Evolutionary conservation across 441 rosid genomes (phyloP).

Genomic region (Erysimum pusillum): DNA sequence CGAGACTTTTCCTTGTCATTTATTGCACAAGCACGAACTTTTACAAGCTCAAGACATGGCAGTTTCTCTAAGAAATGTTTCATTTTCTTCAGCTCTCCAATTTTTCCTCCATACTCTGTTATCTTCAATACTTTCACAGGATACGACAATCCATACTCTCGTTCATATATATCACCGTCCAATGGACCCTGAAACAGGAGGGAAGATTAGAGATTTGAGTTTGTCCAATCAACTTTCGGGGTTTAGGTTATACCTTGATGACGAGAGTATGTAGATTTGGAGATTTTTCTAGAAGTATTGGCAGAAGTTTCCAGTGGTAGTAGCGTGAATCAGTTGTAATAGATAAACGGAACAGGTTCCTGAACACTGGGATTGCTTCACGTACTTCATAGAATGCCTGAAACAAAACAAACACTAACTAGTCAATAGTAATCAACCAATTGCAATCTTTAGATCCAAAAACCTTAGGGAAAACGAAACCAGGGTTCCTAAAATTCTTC

Average conservation of each 20-base stretch:
- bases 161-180: neutral
- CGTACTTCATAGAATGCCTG: neutral
- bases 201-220: constrained; percentile 1
- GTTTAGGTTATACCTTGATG: constrained; percentile 21
- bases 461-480: neutral
- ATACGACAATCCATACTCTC: neutral
- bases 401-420: neutral
- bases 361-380: constrained; percentile 29
- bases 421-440: neutral
- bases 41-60: neutral
- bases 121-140: constrained; percentile 4
- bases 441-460: neutral
- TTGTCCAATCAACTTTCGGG: neutral
- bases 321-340: neutral
- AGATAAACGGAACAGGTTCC: constrained; percentile 11
- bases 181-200: constrained; percentile 28
- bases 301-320: neutral
- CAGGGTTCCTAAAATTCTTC: neutral
- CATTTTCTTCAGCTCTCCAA: neutral
- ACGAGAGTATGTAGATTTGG: constrained; percentile 20
- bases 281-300: neutral
- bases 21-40: constrained; percentile 5
- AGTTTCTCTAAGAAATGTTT: neutral
- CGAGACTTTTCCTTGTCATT: neutral
- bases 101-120: neutral